phyloP scores from a whole-genome alignment of 352 stramenopile genomes.

The Phytopythium cucurbitacearum region DNA sequence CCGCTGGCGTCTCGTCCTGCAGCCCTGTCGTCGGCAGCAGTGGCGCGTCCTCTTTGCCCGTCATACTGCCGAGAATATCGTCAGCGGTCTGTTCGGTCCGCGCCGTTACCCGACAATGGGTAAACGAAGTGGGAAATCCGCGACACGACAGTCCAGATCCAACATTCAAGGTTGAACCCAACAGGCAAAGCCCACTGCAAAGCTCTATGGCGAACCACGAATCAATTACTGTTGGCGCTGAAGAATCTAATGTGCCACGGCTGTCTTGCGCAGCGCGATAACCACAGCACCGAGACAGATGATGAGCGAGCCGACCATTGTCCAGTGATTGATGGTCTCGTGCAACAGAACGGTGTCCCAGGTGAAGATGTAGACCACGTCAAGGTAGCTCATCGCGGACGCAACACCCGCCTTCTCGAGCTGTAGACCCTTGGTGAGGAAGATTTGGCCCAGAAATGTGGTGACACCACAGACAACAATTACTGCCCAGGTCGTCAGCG shows the following conservation, averaged over 20 bases:
- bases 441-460: conserved; percentile 54
- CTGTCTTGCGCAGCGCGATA: conserved; percentile 37
- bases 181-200: too few species aligned
- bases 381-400: conserved; percentile 64
- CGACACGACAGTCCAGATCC: too few species aligned
- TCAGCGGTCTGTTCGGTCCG: too few species aligned
- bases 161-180: too few species aligned
- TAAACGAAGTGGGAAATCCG: too few species aligned
- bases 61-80: not conserved
- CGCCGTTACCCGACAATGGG: too few species aligned
- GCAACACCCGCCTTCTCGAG: conserved; percentile 61
- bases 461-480: conserved; percentile 35
- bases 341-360: conserved; percentile 45
- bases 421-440: conserved; percentile 67
- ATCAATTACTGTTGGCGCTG: too few species aligned
- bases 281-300: conserved; percentile 32
- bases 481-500: conserved; percentile 32
- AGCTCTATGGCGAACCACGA: not conserved
- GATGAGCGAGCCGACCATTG: conserved; percentile 35
- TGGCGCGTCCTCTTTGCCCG: conserved; percentile 5
- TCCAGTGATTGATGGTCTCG: conserved; percentile 42
- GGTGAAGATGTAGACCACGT: conserved; percentile 65
- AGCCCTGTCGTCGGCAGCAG: conserved; percentile 4
- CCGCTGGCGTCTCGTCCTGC: not conserved
- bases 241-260: not conserved